Evolutionary conservation across 257 asterid genomes (phyloP), one percentile per base, ranked within the genome.

Genomic region (Jasminum sambac): DNA sequence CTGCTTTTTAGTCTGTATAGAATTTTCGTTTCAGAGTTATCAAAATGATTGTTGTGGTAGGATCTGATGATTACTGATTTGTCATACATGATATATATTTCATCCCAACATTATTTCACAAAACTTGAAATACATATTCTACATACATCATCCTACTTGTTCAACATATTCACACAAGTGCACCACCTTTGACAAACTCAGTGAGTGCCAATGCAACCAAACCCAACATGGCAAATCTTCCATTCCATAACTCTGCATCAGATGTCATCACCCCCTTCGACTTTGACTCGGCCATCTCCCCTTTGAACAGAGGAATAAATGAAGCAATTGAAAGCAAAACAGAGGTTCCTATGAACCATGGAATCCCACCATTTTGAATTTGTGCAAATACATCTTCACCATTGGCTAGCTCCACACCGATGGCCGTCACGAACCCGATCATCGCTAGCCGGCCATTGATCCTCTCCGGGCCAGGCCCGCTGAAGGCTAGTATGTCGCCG

Each of bases 221-320:
- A 1, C 98, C 98, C 59, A 92, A 60, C 98, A 92, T 92, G 2
- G 98, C 98, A 37, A 87, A 75, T 80, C 97, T 79, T 0, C 98
- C 98, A 48, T 92, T 92, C 96, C 90, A 88, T 10, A 90, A 68
- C 74, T 91, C 97, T 0, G 93, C 94, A 55, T 91, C 81, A 0
- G 96, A 84, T 1, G 77, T 77, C 90, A 91, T 83, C 55, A 91
- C 1, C 0, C 71, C 82, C 0, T 34, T 74, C 3, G 94, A 78
- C 42, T 79, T 77, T 0, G 93, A 79, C 21, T 91, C 96, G 6
- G 80, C 88, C 0, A 82, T 79, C 0, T 80, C 85, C 6, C 97
- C 96, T 70, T 74, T 77, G 21, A 84, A 78, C 70, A 89, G 21
- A 5, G 97, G 97, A 11, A 91, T 68, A 71, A 91, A 43, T 0